Evolutionary conservation across 345 rosid species (phyloP), one percentile per base, ranked within the genome.

Genomic region (Angophora floribunda): DNA sequence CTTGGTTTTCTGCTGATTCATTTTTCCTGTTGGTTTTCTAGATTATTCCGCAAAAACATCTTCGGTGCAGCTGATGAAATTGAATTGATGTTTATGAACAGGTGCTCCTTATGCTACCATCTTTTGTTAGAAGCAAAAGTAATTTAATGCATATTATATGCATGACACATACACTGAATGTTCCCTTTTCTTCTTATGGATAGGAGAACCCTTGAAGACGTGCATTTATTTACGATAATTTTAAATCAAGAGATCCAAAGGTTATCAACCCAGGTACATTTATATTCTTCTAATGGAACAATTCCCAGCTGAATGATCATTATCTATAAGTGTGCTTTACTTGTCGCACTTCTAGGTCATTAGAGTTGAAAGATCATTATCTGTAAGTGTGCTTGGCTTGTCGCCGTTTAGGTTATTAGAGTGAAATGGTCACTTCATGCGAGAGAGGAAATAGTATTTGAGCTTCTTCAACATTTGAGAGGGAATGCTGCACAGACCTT

Each of bases 361-460:
- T 63, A 63, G 75, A 63, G 75, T 17, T 19, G 85, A 80, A 41
- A 12, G 49, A 41, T 80, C 85, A 49, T 41, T 80, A 49, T 49
- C 30, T 26, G 16, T 80, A 63, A 47, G 22, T 15, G 65, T 21
- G 79, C 41, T 51, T 9, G 79, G 47, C 59, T 59, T 49, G 26
- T 87, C 87, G 75, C 75, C 1, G 1, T 13, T 75, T 85, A 93
- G 95, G 96, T 94, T 55, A 95, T 95, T 88, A 89, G 97, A 86
- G 96, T 93, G 88, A 95, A 95, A 88, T 95, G 95, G 96, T 94
- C 95, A 1, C 96, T 95, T 84, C 96, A 95, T 78, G 96, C 95
- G 14, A 90, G 95, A 87, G 96, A 94, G 88, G 94, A 95, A 91
- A 95, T 94, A 44, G 92, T 95, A 16, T 95, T 94, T 44, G 95